Percentiles rank a stretch among this genome's conserved stretches.
phyloP scores from a whole-genome alignment of 2,329 filamentous ascomycete genomes.

The Furcasterigmium sp. region DNA sequence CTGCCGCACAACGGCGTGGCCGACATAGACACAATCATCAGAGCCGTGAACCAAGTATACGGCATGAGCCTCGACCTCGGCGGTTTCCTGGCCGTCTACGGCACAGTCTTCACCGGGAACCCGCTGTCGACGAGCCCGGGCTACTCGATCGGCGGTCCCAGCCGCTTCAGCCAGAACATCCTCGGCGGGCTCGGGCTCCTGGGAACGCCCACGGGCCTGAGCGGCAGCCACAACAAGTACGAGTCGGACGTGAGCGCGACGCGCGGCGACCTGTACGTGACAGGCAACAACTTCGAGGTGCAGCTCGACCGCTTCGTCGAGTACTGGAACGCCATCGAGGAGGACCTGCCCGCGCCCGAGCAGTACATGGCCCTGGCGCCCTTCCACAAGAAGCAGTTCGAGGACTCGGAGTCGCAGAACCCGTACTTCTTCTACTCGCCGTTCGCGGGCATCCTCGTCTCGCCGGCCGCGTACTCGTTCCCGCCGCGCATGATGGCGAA shows the following conservation, averaged over 20 bases:
- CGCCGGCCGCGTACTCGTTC: conserved; percentile 43
- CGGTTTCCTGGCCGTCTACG: conserved; percentile 35
- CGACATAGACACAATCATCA: conserved; percentile 11
- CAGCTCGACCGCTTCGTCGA: conserved; percentile 46
- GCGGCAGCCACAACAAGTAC: conserved; percentile 49
- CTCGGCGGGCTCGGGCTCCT: conserved; percentile 37
- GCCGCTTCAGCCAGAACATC: conserved; percentile 29
- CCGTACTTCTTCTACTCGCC: conserved; percentile 51
- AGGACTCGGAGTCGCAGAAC: conserved; percentile 43
- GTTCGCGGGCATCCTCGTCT: conserved; percentile 41
- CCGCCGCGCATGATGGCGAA: conserved; percentile 36
- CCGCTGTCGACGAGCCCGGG: conserved; percentile 41
- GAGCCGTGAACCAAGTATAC: conserved; percentile 23
- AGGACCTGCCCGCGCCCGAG: conserved; percentile 17
- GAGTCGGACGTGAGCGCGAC: conserved; percentile 49
- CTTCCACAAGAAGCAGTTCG: conserved; percentile 26
- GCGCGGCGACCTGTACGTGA: conserved; percentile 46
- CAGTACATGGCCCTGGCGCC: conserved; percentile 4
- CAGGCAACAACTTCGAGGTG: conserved; percentile 43
- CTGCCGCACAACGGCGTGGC: conserved; percentile 21
- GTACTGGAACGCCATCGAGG: conserved; percentile 34
- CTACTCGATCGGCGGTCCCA: conserved; percentile 47
- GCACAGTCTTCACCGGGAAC: conserved; percentile 43
- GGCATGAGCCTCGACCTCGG: conserved; percentile 41
- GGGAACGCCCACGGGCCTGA: conserved; percentile 39